phyloP scores from a whole-genome alignment of 2,329 filamentous ascomycete genomes.

The Fusarium oxysporum region DNA sequence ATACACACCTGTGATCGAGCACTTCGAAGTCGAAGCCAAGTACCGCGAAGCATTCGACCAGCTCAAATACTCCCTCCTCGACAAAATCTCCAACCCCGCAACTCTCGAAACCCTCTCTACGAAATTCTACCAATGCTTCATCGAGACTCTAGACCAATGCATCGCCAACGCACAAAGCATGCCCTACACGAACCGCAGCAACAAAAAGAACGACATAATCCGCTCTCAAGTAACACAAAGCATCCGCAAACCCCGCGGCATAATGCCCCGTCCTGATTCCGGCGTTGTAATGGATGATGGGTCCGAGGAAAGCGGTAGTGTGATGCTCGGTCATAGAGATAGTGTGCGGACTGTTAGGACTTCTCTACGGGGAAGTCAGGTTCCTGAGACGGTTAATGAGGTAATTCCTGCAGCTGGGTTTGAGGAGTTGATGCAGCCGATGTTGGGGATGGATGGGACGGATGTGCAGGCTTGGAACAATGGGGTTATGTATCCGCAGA shows the following conservation, averaged over 20 bases:
- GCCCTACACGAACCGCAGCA: conserved; percentile 56
- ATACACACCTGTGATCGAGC: conserved; percentile 56
- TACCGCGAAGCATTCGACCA: conserved; percentile 51
- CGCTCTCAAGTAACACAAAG: conserved; percentile 33
- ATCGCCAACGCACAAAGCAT: conserved; percentile 50
- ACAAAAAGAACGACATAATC: conserved; percentile 52
- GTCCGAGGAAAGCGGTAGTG: conserved; percentile 53
- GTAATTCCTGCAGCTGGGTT: conserved; percentile 27
- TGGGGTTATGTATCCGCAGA: conserved; percentile 40
- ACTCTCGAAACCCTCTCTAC: conserved; percentile 54
- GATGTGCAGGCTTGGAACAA: conserved; percentile 50
- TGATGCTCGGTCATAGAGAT: conserved; percentile 46
- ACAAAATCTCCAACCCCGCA: conserved; percentile 53
- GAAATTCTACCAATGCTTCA: conserved; percentile 56
- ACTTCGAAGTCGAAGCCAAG: conserved; percentile 53
- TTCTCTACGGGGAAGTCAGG: conserved; percentile 37
- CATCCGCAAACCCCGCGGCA: conserved; percentile 41
- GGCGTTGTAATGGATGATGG: conserved; percentile 55
- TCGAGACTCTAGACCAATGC: conserved; percentile 54
- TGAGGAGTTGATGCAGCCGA: conserved; percentile 39
- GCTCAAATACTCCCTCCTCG: conserved; percentile 50
- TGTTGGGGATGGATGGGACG: conserved; percentile 12
- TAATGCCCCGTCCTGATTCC: conserved; percentile 52
- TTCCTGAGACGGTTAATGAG: conserved; percentile 40
- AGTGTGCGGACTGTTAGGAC: conserved; percentile 48